Evolutionary conservation across 805 yeast genomes (phyloP).

Genomic region (Teunomyces panamensis): DNA sequence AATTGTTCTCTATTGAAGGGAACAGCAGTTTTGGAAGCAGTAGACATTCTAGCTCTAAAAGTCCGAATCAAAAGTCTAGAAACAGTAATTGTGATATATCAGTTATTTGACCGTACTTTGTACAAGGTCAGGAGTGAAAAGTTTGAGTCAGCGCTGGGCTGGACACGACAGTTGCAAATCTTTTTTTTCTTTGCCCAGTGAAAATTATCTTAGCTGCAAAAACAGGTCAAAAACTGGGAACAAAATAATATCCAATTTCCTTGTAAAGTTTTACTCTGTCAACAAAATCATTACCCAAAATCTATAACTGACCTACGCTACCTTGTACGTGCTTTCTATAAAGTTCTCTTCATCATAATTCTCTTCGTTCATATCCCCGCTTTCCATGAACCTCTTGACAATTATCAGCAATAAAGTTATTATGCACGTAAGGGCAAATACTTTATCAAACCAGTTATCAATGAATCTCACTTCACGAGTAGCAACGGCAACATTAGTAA

Average conservation of each 20-base stretch:
- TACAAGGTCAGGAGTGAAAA: not conserved
- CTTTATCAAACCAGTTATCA: conserved; percentile 52
- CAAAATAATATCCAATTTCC: not conserved
- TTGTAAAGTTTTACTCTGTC: not conserved
- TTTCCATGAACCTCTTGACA: conserved; percentile 18
- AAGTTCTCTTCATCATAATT: conserved; percentile 35
- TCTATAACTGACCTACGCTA: conserved; percentile 1
- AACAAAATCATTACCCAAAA: not conserved
- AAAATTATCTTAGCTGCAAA: not conserved
- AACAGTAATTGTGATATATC: conserved; percentile 2
- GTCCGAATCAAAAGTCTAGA: conserved; percentile 1
- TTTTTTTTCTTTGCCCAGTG: not conserved
- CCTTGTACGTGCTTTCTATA: conserved; percentile 17
- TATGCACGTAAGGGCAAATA: conserved; percentile 45
- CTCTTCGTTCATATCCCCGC: conserved; percentile 9
- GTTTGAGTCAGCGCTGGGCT: conserved; percentile 3
- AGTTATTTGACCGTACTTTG: not conserved
- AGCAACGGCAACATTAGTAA: conserved; percentile 16
- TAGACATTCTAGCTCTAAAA: conserved; percentile 21
- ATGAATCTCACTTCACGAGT: conserved; percentile 43
- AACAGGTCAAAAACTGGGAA: not conserved
- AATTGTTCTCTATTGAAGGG: conserved; percentile 80
- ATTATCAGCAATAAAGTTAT: conserved; percentile 26
- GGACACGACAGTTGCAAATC: conserved; percentile 3
- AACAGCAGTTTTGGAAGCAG: conserved; percentile 21